Base-by-base conservation (phyloP, 352 stramenopile species). In the Phytophthora palmivora region DNA sequence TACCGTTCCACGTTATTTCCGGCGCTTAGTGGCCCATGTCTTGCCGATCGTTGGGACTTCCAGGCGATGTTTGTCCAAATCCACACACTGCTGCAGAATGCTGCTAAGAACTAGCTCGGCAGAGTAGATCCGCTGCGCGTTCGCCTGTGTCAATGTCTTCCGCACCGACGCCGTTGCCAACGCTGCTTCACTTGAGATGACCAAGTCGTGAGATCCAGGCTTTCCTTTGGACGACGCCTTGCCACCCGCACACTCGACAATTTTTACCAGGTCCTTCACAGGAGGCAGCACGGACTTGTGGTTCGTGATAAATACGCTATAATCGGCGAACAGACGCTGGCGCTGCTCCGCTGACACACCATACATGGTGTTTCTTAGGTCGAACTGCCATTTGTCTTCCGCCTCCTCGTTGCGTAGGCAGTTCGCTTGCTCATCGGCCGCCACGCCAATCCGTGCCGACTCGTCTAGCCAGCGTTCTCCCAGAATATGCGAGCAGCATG, bases 271-370 rank as follows among this genome's bases (percentile, higher is more conserved):
- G 11, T 85, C 75, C 9, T 75, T 72, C 22, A 74, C 64, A 3
- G 78, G 72, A 8, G 78, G 78, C 34, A 75, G 60, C 15, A 87
- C 57, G n/a, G 63, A 82, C 49, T 84, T 85, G 73, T 87, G 78
- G 32, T 70, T 72, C 16, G 64, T 82, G 37, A 87, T 80, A 69
- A 79, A 85, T 30, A 87, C 67, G 30, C 43, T 57, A 12, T 57
- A 44, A 12, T 54, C 67, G 14, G 49, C 41, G 36, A 87, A 68
- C 9, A 87, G 48, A 18, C 53, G 47, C 32, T 65, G 60, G 14
- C 78, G 72, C 12, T 76, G 57, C 21, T 57, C 63, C 12, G 30
- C 8, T 1, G 65, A 15, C 30, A 67, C 55, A 21, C 43, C 47
- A 60, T 87, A 87, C 71, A 87, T 85, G 11, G 74, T 85, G 16